Conservation (phyloP, 208 protist genomes). For the Leishmania amazonensis region DNA sequence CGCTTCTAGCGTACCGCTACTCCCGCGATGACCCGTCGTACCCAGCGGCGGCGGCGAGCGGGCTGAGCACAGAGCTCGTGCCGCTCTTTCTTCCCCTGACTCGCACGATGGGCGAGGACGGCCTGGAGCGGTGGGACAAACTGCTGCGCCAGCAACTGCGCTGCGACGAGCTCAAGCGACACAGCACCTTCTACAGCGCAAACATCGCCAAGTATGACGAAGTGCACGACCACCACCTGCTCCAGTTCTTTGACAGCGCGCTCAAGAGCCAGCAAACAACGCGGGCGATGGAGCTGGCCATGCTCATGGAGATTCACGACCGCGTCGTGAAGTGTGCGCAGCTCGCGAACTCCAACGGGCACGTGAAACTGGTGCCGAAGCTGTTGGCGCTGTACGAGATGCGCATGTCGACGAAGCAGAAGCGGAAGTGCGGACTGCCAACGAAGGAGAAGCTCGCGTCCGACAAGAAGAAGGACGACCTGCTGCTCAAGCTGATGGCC, state of each 20-base stretch:
- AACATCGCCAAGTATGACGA: conserved; percentile 77
- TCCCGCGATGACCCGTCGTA: conserved; percentile 59
- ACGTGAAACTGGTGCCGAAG: conserved; percentile 70
- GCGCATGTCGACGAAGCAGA: conserved; percentile 59
- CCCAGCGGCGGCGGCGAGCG: conserved; percentile 69
- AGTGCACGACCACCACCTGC: conserved; percentile 73
- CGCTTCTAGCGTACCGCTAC: conserved; percentile 69
- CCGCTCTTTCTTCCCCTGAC: conserved; percentile 68
- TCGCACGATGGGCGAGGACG: conserved; percentile 34
- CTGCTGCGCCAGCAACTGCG: conserved; percentile 74
- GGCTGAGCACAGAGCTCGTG: conserved; percentile 70
- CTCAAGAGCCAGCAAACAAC: conserved; percentile 71
- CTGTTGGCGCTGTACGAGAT: conserved; percentile 73
- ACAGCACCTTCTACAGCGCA: conserved; percentile 65
- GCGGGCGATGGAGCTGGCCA: conserved; percentile 80
- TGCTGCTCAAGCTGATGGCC: conserved; percentile 64
- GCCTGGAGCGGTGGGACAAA: conserved; percentile 61
- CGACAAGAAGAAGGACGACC: conserved; percentile 66
- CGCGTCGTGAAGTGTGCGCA: conserved; percentile 71
- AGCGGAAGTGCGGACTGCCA: conserved; percentile 69
- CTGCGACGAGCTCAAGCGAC: conserved; percentile 80
- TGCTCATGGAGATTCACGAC: conserved; percentile 81
- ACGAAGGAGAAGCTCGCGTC: conserved; percentile 58
- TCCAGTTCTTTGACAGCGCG: conserved; percentile 75
- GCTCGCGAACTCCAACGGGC: conserved; percentile 59